These are phyloP conservation scores for Tetraselmis striata DNA, from an alignment of 139 green algal genomes.

Conservation along the genomic window DNA sequence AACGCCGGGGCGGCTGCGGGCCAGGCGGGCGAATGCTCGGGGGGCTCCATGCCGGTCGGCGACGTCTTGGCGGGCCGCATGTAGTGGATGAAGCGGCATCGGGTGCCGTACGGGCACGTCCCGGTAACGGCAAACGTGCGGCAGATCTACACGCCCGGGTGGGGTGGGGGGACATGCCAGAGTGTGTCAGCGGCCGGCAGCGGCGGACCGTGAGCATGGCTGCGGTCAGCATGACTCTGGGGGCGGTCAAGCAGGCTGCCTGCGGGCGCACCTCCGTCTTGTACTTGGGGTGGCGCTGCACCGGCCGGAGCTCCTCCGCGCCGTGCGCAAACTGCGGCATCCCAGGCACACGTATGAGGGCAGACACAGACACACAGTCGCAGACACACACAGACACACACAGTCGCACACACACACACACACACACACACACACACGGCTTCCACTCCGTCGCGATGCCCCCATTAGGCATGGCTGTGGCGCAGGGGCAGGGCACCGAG, in stretches of 20 bases:
- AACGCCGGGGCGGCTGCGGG: too few species aligned
- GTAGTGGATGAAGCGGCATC: slow-evolving; percentile 84
- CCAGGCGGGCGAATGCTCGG: too few species aligned
- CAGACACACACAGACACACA: too few species aligned
- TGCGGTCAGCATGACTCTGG: background rate
- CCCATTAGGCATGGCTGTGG: too few species aligned
- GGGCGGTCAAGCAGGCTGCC: background rate
- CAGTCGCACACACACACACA: too few species aligned
- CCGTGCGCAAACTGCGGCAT: slow-evolving; percentile 84
- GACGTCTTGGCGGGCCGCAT: background rate
- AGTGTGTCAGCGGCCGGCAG: too few species aligned
- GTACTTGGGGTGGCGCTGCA: slow-evolving; percentile 83
- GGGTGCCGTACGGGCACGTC: slow-evolving; percentile 75
- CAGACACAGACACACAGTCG: too few species aligned
- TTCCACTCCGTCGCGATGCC: too few species aligned
- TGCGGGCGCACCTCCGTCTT: slow-evolving; percentile 64
- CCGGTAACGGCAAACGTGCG: slow-evolving; percentile 63
- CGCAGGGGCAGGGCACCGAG: too few species aligned
- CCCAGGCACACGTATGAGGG: too few species aligned
- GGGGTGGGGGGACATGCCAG: slow-evolving; percentile 4
- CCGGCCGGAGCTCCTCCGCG: slow-evolving; percentile 62
- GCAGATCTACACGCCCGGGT: slow-evolving; percentile 34
- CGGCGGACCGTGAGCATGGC: background rate
- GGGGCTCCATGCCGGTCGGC: too few species aligned
- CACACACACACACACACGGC: too few species aligned